Conservation (phyloP, 495 filamentous ascomycete genomes). For the Talaromyces thailandensis region DNA sequence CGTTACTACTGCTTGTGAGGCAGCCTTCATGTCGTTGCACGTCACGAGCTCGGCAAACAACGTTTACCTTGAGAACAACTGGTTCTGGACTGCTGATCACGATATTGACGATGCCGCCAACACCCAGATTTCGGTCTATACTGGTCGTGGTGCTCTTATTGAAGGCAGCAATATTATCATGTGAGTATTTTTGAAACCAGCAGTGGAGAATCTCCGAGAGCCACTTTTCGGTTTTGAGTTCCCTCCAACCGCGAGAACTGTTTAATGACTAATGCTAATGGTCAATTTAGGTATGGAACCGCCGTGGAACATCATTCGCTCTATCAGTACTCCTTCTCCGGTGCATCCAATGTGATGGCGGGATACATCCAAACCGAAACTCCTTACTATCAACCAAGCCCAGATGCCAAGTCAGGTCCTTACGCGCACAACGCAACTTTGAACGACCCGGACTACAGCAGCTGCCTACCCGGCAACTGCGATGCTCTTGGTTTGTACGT, state of each 20-base stretch:
- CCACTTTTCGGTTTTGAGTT: background rate
- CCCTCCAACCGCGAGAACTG: background rate
- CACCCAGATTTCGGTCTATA: conserved; percentile 58
- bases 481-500: conserved; percentile 61
- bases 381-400: conserved; percentile 60
- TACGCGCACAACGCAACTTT: conserved; percentile 38
- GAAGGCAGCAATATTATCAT: conserved; percentile 54
- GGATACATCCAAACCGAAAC: conserved; percentile 81
- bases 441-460: conserved; percentile 51
- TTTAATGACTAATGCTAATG: background rate
- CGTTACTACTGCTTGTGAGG: conserved; percentile 43
- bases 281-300: conserved; percentile 48
- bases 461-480: conserved; percentile 43
- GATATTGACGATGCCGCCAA: conserved; percentile 53
- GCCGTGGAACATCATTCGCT: conserved; percentile 67
- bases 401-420: conserved; percentile 46
- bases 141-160: conserved; percentile 56
- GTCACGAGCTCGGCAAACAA: conserved; percentile 42
- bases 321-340: conserved; percentile 73
- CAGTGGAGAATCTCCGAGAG: background rate
- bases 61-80: conserved; percentile 57
- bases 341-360: conserved; percentile 60
- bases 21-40: conserved; percentile 60
- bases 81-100: conserved; percentile 67
- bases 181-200: conserved; percentile 13